Base-by-base conservation (phyloP, 148 eudicot genomes). In the Rhododendron mucronatum region DNA sequence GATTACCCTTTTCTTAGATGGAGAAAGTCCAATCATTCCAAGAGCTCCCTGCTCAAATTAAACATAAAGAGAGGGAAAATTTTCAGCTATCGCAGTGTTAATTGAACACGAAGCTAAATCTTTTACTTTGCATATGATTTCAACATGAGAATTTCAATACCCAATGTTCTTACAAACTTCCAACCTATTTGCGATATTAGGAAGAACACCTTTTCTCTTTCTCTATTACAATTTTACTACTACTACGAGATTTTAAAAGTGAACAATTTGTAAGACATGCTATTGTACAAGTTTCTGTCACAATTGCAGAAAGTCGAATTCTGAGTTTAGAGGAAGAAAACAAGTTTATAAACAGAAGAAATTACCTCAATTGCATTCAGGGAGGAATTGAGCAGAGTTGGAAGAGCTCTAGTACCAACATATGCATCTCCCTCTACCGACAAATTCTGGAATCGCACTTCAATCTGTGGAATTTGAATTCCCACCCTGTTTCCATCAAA, bases 401-500 rank as follows among this genome's bases (percentile, higher is more conserved):
- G 92, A 71, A 92, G 90, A 44, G 93, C 92, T 84, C 93, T 89
- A 61, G 83, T 63, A 8, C 92, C 93, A 84, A 84, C 85, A 75
- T 85, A 82, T 20, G 89, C 89, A 63, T 92, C 92, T 69, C 93
- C 93, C 30, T 90, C 92, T 4, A 92, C 79, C 13, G 87, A 88
- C 35, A 92, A 67, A 80, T 89, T 33, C 84, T 92, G 83, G 48
- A 80, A 90, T 15, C 92, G 85, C 33, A 92, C 92, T 88, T 92
- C 92, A 44, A 92, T 89, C 61, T 89, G 89, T 2, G 92, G 91
- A 39, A 86, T 85, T 21, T 90, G 92, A 37, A 92, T 89, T 44
- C 92, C 93, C 59, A 89, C 93, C 86, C 93, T 90, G 61, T 15
- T 85, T 11, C 48, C 80, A 39, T 3, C 45, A 16, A 53, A 45